These are phyloP conservation scores for Saccharomycopsis crataegensis DNA, from an alignment of 1,139 yeast species.

Conservation along the genomic window DNA sequence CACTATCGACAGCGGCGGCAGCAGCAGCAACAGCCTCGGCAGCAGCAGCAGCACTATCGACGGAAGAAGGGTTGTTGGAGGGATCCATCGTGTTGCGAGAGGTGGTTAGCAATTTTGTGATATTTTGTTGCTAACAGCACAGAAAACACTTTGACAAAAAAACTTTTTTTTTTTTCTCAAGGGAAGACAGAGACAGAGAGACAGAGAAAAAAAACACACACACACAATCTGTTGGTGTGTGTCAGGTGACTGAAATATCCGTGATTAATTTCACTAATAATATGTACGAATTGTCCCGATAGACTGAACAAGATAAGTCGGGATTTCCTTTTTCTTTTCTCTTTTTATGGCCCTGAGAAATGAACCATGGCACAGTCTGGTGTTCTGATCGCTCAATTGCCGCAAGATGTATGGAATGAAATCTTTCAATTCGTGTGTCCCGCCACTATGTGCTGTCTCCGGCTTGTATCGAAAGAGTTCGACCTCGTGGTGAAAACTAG, in stretches of 20 bases:
- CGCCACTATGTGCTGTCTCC: neutral
- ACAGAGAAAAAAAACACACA: no score
- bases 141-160: neutral
- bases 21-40: constrained; percentile 23
- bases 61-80: neutral
- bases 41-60: neutral
- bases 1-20: constrained; percentile 27
- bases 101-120: neutral
- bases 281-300: no score
- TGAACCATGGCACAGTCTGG: no score
- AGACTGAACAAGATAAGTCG: no score
- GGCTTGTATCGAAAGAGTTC: neutral
- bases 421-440: neutral
- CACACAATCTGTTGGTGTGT: no score
- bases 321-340: no score
- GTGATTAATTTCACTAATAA: no score
- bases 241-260: no score
- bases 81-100: neutral
- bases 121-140: neutral
- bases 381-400: neutral
- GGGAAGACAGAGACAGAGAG: neutral
- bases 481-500: neutral
- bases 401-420: constrained; percentile 4
- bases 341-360: no score
- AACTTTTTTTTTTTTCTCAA: neutral